Base-by-base conservation (phyloP, 208 protist genomes). In the Trypanosoma boissoni region DNA sequence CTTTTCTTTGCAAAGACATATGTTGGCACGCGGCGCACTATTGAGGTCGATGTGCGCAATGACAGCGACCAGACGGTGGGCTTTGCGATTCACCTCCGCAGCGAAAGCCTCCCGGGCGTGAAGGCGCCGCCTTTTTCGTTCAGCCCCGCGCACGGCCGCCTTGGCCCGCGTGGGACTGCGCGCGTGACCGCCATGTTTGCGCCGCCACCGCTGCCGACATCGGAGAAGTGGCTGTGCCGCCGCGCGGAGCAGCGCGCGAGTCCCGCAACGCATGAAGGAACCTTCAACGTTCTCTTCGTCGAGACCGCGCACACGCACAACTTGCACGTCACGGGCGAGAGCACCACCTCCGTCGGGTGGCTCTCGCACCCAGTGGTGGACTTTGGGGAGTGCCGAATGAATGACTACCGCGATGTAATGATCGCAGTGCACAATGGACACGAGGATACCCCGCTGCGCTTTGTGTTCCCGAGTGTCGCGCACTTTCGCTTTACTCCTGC, bases 261-360 rank as follows among this genome's bases (percentile, higher is more conserved):
- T 34, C 44, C 60, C 27, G 21, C 51, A n/a, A 73, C 69, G 53
- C 91, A 79, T 68, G 80, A 92, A 44, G 73, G 44, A 5, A 72
- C 90, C 46, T 96, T 83, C 70, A 81, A 78, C 24, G 57, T 94
- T 5, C 63, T 91, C 8, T 86, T 93, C 51, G 83, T 96, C 6
- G 89, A 96, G 67, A 92, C 83, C 45, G 89, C 91, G 73, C 76
- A 94, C 68, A 78, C 68, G 49, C 78, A 91, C 58, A 85, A 66
- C 29, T 75, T 96, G 32, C 83, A 80, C 42, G 75, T 92, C 4
- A 71, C 72, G 18, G 89, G 86, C 37, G 74, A 80, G 49, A 80
- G 78, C 26, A 74, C 75, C 43, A 75, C 86, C 46, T 88, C 89
- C 8, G 70, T 81, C n/a, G 82, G 72, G 4, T 73, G 66, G 57